A percentile compares a stretch with the other conserved stretches of the same genome.
phyloP scores from a whole-genome alignment of 371 early-diverging fungal species.

The Mycotypha africana region DNA sequence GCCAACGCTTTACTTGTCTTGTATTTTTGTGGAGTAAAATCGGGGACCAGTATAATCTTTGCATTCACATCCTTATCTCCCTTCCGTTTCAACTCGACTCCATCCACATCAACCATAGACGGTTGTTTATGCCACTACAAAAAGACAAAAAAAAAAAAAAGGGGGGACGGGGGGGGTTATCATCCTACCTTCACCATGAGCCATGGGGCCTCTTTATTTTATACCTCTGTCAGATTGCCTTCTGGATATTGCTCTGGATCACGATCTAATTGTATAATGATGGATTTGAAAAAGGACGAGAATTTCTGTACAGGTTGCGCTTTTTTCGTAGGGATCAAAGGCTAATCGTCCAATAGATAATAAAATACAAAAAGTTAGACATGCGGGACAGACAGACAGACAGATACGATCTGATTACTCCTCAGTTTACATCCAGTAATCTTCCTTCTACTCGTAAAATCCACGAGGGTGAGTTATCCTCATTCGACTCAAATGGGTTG shows the following conservation, averaged over 20 bases:
- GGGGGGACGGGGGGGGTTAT: too few species aligned
- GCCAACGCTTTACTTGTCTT: slow-evolving; percentile 67
- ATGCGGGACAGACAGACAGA: too few species aligned
- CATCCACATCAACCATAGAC: slow-evolving; percentile 67
- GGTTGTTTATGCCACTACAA: slow-evolving; percentile 65
- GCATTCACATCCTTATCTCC: slow-evolving; percentile 79
- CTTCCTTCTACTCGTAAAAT: slow-evolving; percentile 89
- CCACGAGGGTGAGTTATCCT: slow-evolving; percentile 78
- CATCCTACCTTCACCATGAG: too few species aligned
- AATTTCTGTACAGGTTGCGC: slow-evolving; percentile 75
- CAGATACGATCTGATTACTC: too few species aligned
- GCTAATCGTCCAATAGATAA: slow-evolving; percentile 26
- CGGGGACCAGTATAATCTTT: slow-evolving; percentile 76
- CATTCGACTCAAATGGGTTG: slow-evolving; percentile 40
- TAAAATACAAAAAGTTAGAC: background rate
- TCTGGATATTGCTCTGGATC: slow-evolving; percentile 67
- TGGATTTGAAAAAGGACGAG: slow-evolving; percentile 75
- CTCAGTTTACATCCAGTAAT: slow-evolving; percentile 65
- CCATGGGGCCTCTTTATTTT: background rate
- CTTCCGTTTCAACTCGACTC: slow-evolving; percentile 87
- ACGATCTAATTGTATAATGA: slow-evolving; percentile 81
- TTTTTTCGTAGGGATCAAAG: slow-evolving; percentile 53
- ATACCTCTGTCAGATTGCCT: slow-evolving; percentile 69
- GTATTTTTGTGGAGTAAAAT: slow-evolving; percentile 72
- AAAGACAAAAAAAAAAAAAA: background rate